Evolutionary conservation across 2,329 filamentous ascomycete species (phyloP), one percentile per base, ranked within the genome.

Genomic region (Xylaria sp.): DNA sequence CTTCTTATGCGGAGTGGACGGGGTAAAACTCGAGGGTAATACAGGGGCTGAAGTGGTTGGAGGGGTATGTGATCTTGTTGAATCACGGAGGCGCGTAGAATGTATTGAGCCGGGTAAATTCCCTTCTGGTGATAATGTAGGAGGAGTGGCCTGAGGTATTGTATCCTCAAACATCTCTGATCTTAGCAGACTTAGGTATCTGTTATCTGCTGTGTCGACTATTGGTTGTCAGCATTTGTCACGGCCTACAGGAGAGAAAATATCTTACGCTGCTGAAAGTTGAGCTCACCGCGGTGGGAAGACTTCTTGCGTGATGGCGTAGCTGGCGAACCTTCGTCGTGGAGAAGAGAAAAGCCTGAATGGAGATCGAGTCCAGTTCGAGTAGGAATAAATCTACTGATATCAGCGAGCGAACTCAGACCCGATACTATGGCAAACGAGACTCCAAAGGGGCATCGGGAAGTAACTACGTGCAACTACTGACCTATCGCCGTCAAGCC

Each of bases 191-290:
- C 87, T 89, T 34, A 92, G 95, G 74, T 93, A 99, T 18, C 91
- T 97, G 60, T 90, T 85, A 69, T 99, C 97, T 52, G 94, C 94
- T 81, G 97, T 92, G 76, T 97, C 92, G 54, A 90, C 92, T 85
- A 63, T 8, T 23, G 57, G 48, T 49, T 54, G 65, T 75, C 65
- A 75, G 65, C 49, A 57, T 34, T 39, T 2, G 13, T 58, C 19
- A 59, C n/a, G 13, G 42, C 39, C 47, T 35, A 30, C 3, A 19
- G 54, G 6, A 52, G 16, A 5, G 18, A 6, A 46, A 13, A 13
- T 44, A 30, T 74, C 87, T 71, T 79, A 93, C 92, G 94, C 75
- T 87, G 92, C 73, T 99, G 94, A 66, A 96, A 97, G 73, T 97
- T 89, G 63, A 97, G 83, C 74, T 97, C 94, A 55, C 90, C 90